Evolutionary conservation across 2,329 filamentous ascomycete species (phyloP), one percentile per base, ranked within the genome.

Genomic region (Coniochaeta sp.): DNA sequence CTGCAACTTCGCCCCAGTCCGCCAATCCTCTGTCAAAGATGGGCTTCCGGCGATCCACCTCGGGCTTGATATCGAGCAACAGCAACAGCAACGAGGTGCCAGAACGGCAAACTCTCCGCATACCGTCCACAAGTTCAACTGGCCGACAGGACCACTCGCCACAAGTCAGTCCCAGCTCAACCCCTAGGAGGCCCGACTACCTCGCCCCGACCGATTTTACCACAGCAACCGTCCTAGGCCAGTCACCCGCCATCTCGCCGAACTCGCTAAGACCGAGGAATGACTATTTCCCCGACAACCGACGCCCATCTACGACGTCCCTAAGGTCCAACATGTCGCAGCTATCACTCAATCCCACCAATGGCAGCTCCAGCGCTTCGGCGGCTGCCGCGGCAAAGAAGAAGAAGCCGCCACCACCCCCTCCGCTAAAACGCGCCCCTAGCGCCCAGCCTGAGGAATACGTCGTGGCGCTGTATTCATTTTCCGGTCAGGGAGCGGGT

Each of bases 381-480:
- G 45, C 26, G 4, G 45, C 45, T 14, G 57, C 60, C 22, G 56
- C 56, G 4, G 71, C 67, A 4, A 88, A 87, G 70, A 92, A 92
- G 72, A 87, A 87, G 67, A 83, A 83, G 1, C 84, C 83, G 1
- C 86, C 87, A 0, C 87, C 87, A 0, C 88, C 89, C 0, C 86
- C 87, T 0, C 79, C 80, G 16, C 75, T 79, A 2, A 86, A 87
- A 67, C 76, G 79, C 52, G 67, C 72, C 12, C 69, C 76, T 1
- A 74, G 73, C 31, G 70, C 72, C 52, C 72, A 74, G 56, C 68
- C 70, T 13, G 71, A 70, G 51, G 77, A 75, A 57, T 89, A 74
- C 57, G 85, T 89, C 20, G 83, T 84, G 10, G 89, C 89, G 7
- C 72, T 89, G 60, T 94, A 89, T 66, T 78, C 86, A 57, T 95